phyloP scores from a whole-genome alignment of 495 filamentous ascomycete species.

The Saxophila tyrrhenica region DNA sequence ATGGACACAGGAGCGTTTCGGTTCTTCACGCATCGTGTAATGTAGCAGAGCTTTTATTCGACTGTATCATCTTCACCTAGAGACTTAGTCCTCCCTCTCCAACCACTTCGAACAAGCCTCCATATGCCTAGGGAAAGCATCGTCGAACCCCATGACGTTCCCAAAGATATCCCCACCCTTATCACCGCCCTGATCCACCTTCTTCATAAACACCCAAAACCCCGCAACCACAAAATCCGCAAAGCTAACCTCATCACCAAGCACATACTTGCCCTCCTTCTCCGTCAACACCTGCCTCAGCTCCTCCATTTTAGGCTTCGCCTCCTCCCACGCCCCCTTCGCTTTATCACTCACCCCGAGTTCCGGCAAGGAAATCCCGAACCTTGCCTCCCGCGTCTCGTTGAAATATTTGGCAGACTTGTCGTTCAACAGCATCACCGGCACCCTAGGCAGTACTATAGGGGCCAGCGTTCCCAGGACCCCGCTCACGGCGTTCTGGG shows the following conservation, averaged over 20 bases:
- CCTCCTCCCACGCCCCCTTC: slow-evolving; percentile 30
- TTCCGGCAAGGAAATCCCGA: slow-evolving; percentile 38
- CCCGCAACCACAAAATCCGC: slow-evolving; percentile 34
- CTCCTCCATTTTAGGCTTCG: slow-evolving; percentile 28
- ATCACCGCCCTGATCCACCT: slow-evolving; percentile 6
- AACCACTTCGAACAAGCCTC: slow-evolving; percentile 22
- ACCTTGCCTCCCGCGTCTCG: slow-evolving; percentile 26
- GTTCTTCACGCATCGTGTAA: too few relatives aligned
- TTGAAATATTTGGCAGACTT: slow-evolving; percentile 36
- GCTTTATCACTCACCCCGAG: slow-evolving; percentile 26
- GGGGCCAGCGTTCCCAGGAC: slow-evolving; percentile 18
- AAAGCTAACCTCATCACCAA: slow-evolving; percentile 28
- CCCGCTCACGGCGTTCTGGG: slow-evolving; percentile 26
- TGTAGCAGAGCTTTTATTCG: too few relatives aligned
- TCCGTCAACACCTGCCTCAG: slow-evolving; percentile 37
- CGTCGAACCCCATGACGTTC: slow-evolving; percentile 10
- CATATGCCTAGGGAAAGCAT: slow-evolving; percentile 13
- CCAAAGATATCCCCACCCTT: slow-evolving; percentile 3
- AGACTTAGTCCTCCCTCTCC: slow-evolving; percentile 18
- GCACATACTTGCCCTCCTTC: slow-evolving; percentile 39
- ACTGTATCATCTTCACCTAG: too few relatives aligned
- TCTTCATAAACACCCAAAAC: slow-evolving; percentile 26
- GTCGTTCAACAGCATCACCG: slow-evolving; percentile 30
- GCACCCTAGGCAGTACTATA: slow-evolving; percentile 30
- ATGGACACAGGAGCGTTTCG: too few relatives aligned